Conservation (phyloP, 2,329 filamentous ascomycete genomes). For the Penicillium sp. region DNA sequence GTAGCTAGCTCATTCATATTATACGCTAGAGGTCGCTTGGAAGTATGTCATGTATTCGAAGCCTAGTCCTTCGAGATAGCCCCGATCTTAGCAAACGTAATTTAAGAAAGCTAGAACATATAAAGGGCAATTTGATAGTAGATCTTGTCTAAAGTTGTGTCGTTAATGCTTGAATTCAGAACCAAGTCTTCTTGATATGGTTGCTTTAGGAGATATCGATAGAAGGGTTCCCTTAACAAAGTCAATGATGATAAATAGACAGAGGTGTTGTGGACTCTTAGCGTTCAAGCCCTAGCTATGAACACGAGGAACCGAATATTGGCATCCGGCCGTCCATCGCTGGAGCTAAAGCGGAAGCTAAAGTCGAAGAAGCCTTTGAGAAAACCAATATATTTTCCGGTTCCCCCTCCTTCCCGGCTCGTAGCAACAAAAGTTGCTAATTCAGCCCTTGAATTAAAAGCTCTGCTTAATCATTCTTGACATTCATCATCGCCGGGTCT, state of each 20-base stretch:
- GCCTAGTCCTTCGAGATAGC: conserved; percentile 33
- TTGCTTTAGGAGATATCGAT: conserved; percentile 20
- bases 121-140: conserved; percentile 24
- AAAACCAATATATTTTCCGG: conserved; percentile 17
- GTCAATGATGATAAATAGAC: conserved; percentile 27
- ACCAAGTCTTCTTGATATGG: conserved; percentile 15
- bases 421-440: conserved; percentile 18
- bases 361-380: conserved; percentile 22
- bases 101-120: conserved; percentile 33
- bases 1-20: conserved; percentile 43
- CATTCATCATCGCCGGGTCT: too few species aligned
- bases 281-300: conserved; percentile 18
- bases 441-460: conserved; percentile 1
- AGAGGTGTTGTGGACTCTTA: conserved; percentile 18
- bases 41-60: conserved; percentile 31
- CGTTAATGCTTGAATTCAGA: conserved; percentile 19
- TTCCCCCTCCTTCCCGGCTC: conserved; percentile 14
- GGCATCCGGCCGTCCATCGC: conserved; percentile 15
- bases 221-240: conserved; percentile 19
- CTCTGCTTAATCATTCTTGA: too few species aligned
- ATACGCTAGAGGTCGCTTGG: conserved; percentile 39
- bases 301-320: conserved; percentile 23
- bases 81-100: conserved; percentile 33
- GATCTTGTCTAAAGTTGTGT: conserved; percentile 15
- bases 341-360: conserved; percentile 22